Evolutionary conservation across 2,329 filamentous ascomycete genomes (phyloP).

Genomic region (Fusarium sp.): DNA sequence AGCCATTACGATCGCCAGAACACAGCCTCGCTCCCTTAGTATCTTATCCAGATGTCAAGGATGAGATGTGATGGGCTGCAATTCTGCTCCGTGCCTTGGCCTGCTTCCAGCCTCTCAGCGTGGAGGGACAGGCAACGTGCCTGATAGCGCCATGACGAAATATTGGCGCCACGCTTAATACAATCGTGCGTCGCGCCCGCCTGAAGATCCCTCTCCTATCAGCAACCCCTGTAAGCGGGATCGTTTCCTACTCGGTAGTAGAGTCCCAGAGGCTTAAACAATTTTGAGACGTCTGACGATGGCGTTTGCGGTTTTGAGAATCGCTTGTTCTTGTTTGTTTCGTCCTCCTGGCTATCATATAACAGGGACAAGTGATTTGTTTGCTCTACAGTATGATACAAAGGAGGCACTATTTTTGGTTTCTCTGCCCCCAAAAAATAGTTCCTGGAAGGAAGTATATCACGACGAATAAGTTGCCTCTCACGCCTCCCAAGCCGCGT

Average conservation of each 20-base stretch:
- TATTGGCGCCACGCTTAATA: conserved; percentile 33
- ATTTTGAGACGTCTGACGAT: conserved; percentile 27
- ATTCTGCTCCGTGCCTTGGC: conserved; percentile 10
- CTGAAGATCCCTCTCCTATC: conserved; percentile 15
- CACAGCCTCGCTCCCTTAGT: conserved; percentile 13
- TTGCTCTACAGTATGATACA: conserved; percentile 10
- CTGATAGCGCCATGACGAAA: conserved; percentile 39
- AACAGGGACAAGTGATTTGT: conserved; percentile 13
- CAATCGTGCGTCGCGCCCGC: conserved; percentile 23
- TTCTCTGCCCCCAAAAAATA: background rate
- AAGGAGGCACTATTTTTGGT: conserved; percentile 17
- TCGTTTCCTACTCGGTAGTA: conserved; percentile 12
- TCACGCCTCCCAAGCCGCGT: conserved; percentile 22
- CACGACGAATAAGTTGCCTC: conserved; percentile 9
- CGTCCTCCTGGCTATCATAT: background rate
- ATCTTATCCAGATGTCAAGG: background rate
- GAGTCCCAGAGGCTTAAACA: conserved; percentile 6
- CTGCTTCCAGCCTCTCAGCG: conserved; percentile 33
- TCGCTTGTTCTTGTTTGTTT: conserved; percentile 4
- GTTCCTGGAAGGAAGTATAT: conserved; percentile 2
- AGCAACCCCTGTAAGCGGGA: conserved; percentile 20
- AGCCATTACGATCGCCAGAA: conserved; percentile 4
- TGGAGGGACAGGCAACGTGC: conserved; percentile 37
- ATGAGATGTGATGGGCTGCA: conserved; percentile 16
- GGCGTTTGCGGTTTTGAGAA: conserved; percentile 1